Conservation (phyloP, 192 early-diverging fungal species). For the Linnemannia elongata region DNA sequence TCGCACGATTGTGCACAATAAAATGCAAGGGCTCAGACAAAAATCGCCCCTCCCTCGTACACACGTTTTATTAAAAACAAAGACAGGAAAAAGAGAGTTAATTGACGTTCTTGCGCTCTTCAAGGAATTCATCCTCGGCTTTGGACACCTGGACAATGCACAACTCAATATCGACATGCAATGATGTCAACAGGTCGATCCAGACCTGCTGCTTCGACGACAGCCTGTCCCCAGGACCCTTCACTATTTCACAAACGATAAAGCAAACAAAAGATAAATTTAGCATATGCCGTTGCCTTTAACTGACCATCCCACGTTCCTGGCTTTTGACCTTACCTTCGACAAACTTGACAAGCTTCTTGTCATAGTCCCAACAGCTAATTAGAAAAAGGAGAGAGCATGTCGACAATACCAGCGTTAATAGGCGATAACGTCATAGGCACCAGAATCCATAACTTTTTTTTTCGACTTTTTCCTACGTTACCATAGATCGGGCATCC, state of each 20-base stretch:
- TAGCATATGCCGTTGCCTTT: not conserved
- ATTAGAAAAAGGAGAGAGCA: not conserved
- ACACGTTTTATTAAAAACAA: not conserved
- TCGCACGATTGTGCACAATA: not conserved
- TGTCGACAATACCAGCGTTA: too few relatives aligned
- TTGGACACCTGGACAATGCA: constrained; percentile 68
- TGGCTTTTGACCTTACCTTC: constrained; percentile 57
- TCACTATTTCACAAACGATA: constrained; percentile 54
- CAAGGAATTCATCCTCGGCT: constrained; percentile 49
- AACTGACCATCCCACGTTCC: not conserved
- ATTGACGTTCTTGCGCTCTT: constrained; percentile 27
- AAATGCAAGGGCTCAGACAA: not conserved
- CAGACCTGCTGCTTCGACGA: constrained; percentile 76
- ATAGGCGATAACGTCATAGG: not conserved
- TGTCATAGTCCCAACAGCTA: constrained; percentile 73
- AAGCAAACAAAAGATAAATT: not conserved
- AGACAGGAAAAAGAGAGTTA: constrained; percentile 2
- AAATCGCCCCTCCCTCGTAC: not conserved
- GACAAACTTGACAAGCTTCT: constrained; percentile 69
- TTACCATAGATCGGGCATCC: constrained; percentile 79
- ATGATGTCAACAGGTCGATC: constrained; percentile 71
- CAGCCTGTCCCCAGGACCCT: constrained; percentile 77
- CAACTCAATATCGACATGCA: constrained; percentile 71
- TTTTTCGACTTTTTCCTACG: not conserved
- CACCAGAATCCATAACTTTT: not conserved